A percentile compares a stretch with the other conserved stretches of the same genome.
phyloP scores from a whole-genome alignment of 371 early-diverging fungal species.

The Zopfochytrium polystomum region DNA sequence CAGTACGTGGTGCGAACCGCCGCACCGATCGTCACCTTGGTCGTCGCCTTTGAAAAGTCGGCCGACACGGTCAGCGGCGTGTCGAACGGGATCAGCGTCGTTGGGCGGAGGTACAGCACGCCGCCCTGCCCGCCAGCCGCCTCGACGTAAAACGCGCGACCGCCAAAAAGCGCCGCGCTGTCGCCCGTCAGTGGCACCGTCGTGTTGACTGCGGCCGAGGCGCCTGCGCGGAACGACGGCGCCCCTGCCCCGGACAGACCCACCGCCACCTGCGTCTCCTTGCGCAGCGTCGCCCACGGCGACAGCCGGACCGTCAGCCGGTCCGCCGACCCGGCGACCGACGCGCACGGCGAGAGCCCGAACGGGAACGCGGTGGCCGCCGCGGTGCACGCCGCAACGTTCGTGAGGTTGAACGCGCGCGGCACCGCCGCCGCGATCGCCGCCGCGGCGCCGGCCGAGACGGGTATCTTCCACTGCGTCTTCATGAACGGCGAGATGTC shows the following conservation, averaged over 20 bases:
- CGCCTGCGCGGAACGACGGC: not conserved
- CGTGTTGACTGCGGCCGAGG: not conserved
- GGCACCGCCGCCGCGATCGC: not conserved
- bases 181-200: not conserved
- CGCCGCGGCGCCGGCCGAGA: not conserved
- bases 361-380: not conserved
- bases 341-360: constrained; percentile 6
- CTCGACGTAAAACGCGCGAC: not conserved
- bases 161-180: not conserved
- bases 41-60: not conserved
- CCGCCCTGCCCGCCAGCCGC: not conserved
- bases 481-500: constrained; percentile 7
- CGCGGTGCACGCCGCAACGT: not conserved
- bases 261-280: not conserved
- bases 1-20: not conserved
- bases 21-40: not conserved
- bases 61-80: not conserved
- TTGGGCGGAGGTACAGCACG: constrained; percentile 1
- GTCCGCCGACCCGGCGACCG: not conserved
- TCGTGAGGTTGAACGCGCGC: not conserved
- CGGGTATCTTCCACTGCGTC: not conserved
- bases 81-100: constrained; percentile 4
- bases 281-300: constrained; percentile 7
- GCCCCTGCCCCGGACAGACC: not conserved
- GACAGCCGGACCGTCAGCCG: not conserved